Percentiles rank a stretch among this genome's conserved stretches.
These are phyloP conservation scores for Mytilinidion resinicola DNA, from an alignment of 495 filamentous ascomycete genomes.

Conservation along the genomic window DNA sequence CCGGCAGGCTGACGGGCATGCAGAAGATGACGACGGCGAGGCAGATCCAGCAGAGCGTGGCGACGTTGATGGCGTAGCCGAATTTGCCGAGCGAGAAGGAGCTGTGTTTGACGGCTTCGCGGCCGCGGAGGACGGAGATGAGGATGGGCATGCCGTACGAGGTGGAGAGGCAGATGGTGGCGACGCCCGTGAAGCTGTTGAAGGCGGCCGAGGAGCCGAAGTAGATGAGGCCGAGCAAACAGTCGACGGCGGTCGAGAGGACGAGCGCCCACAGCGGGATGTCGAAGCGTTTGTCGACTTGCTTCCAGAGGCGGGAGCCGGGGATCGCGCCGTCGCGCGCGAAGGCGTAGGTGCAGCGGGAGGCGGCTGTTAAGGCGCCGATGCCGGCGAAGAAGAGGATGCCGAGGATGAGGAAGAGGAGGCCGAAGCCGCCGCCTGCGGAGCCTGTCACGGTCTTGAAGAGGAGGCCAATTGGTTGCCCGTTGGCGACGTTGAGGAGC, in stretches of 20 bases:
- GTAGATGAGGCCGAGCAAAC: conserved; percentile 56
- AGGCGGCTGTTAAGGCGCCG: conserved; percentile 53
- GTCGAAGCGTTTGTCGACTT: conserved; percentile 49
- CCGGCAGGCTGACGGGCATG: conserved; percentile 50
- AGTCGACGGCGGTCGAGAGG: conserved; percentile 49
- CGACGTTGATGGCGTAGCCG: conserved; percentile 48
- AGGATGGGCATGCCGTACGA: conserved; percentile 60
- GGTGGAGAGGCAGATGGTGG: conserved; percentile 56
- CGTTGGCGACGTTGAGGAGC: conserved; percentile 48
- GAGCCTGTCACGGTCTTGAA: conserved; percentile 55
- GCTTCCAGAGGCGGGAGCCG: conserved; percentile 57
- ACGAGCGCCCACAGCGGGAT: conserved; percentile 54
- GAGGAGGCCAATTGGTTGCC: conserved; percentile 53
- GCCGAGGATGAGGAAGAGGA: conserved; percentile 66
- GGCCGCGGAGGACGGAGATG: conserved; percentile 48
- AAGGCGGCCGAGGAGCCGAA: conserved; percentile 57
- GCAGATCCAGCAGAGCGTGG: conserved; percentile 46
- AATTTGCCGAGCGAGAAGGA: conserved; percentile 47
- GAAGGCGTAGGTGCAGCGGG: conserved; percentile 56
- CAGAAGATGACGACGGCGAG: conserved; percentile 50
- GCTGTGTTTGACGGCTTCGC: conserved; percentile 43
- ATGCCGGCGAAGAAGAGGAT: conserved; percentile 58
- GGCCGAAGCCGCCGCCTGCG: conserved; percentile 59
- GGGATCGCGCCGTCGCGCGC: conserved; percentile 62
- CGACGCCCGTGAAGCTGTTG: conserved; percentile 61